These are phyloP conservation scores for Pseudodiploospora longispora DNA, from an alignment of 2,329 filamentous ascomycete species.

Conservation along the genomic window DNA sequence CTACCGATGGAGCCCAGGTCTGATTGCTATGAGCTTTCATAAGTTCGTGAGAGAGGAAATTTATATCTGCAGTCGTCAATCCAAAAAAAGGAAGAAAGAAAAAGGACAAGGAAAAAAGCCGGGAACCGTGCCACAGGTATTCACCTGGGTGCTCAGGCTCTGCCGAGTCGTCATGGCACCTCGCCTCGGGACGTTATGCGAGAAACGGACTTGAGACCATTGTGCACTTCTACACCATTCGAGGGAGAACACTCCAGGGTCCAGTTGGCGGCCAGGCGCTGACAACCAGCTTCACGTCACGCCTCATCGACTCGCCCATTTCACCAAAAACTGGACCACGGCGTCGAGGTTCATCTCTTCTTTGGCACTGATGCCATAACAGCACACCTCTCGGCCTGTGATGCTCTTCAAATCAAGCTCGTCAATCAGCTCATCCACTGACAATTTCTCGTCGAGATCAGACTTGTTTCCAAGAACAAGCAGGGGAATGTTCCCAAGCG, in stretches of 20 bases:
- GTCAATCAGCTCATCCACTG: slow-evolving; percentile 92
- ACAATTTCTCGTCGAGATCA: slow-evolving; percentile 81
- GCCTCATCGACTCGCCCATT: slow-evolving; percentile 65
- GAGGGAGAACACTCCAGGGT: too few relatives aligned
- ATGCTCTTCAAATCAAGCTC: slow-evolving; percentile 83
- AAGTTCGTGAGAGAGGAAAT: slow-evolving; percentile 28
- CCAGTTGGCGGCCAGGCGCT: too few relatives aligned
- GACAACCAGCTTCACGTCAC: too few relatives aligned
- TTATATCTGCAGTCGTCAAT: slow-evolving; percentile 21
- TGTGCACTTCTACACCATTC: too few relatives aligned
- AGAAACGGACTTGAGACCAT: too few relatives aligned
- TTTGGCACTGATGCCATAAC: slow-evolving; percentile 97
- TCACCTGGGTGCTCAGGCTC: too few relatives aligned
- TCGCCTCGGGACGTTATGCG: too few relatives aligned
- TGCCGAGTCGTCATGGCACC: too few relatives aligned
- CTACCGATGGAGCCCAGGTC: slow-evolving; percentile 1
- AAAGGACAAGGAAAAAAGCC: not conserved
- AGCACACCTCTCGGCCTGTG: slow-evolving; percentile 88
- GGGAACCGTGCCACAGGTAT: not conserved
- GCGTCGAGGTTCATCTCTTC: slow-evolving; percentile 98
- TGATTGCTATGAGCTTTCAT: slow-evolving; percentile 14
- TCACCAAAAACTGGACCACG: slow-evolving; percentile 93
- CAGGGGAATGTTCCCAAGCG: slow-evolving; percentile 81
- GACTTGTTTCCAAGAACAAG: slow-evolving; percentile 96
- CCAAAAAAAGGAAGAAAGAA: slow-evolving; percentile 1